Evolutionary conservation across 2,329 filamentous ascomycete species (phyloP).

Genomic region (Epichloe scottii): DNA sequence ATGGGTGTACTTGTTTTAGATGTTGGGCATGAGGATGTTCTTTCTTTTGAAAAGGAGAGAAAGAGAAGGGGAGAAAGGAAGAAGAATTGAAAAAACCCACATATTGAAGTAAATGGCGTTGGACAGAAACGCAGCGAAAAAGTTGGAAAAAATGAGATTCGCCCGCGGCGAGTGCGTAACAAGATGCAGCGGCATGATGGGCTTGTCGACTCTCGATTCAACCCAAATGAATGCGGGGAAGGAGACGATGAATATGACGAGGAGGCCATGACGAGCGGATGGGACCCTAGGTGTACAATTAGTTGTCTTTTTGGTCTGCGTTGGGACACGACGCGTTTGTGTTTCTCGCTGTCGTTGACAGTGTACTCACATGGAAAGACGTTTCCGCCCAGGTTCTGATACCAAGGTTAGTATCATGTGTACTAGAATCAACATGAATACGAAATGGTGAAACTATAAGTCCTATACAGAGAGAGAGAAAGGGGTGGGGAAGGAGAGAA

Average conservation of each 20-base stretch:
- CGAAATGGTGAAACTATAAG: too few relatives aligned
- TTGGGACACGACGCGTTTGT: background rate
- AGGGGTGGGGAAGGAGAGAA: background rate
- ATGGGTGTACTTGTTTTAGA: too few relatives aligned
- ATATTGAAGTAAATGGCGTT: slow-evolving; percentile 50
- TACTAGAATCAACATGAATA: too few relatives aligned
- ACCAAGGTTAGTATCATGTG: too few relatives aligned
- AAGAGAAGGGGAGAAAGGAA: background rate
- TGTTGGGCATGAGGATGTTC: too few relatives aligned
- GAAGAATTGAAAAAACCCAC: slow-evolving; percentile 18
- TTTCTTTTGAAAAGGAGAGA: background rate
- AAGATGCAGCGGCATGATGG: slow-evolving; percentile 48
- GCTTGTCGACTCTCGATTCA: slow-evolving; percentile 36
- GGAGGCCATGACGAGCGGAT: slow-evolving; percentile 43
- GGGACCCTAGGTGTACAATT: slow-evolving; percentile 30
- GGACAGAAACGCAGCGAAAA: slow-evolving; percentile 35
- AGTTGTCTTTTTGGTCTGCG: background rate
- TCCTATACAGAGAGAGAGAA: background rate
- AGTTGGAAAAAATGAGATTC: slow-evolving; percentile 45
- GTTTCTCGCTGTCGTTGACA: background rate
- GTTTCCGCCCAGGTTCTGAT: slow-evolving; percentile 49
- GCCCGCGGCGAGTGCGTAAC: slow-evolving; percentile 37
- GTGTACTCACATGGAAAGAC: slow-evolving; percentile 39
- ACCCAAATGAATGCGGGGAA: slow-evolving; percentile 40
- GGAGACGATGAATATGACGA: slow-evolving; percentile 32